Evolutionary conservation across 495 filamentous ascomycete genomes (phyloP).

Genomic region (Aspergillus egyptiacus): DNA sequence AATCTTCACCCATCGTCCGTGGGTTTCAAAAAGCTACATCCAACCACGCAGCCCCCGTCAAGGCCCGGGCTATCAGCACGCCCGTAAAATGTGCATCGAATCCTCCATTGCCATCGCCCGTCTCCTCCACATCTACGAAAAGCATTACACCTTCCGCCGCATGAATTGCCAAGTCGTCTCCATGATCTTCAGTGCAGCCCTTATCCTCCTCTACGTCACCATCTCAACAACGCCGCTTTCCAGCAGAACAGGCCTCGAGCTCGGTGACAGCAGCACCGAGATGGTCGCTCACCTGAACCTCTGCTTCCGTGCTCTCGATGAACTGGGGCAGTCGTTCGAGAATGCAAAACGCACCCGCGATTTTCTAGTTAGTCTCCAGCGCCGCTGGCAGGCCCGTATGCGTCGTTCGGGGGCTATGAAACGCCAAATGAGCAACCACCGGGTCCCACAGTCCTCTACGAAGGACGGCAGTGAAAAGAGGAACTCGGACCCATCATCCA

Average conservation of each 20-base stretch:
- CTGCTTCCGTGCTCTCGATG: slow-evolving; percentile 43
- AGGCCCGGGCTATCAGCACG: slow-evolving; percentile 42
- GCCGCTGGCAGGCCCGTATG: slow-evolving; percentile 45
- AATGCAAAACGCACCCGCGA: slow-evolving; percentile 44
- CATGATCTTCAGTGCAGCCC: slow-evolving; percentile 46
- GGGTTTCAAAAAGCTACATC: slow-evolving; percentile 45
- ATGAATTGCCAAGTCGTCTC: slow-evolving; percentile 48
- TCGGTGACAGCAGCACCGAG: slow-evolving; percentile 24
- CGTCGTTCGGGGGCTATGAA: slow-evolving; percentile 35
- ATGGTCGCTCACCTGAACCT: slow-evolving; percentile 45
- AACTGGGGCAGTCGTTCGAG: slow-evolving; percentile 43
- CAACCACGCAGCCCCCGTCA: slow-evolving; percentile 41
- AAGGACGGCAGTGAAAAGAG: not conserved
- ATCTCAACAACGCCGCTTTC: slow-evolving; percentile 33
- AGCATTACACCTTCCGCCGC: slow-evolving; percentile 44
- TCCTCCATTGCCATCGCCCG: slow-evolving; percentile 41
- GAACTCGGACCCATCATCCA: slow-evolving; percentile 7
- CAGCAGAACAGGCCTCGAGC: slow-evolving; percentile 22
- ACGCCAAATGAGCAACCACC: slow-evolving; percentile 28
- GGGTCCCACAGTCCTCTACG: slow-evolving; percentile 3
- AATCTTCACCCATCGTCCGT: slow-evolving; percentile 47
- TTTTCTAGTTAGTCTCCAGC: slow-evolving; percentile 40
- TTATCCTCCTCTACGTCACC: slow-evolving; percentile 44
- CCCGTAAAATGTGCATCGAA: slow-evolving; percentile 44
- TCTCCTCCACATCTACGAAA: slow-evolving; percentile 44